phyloP scores from a whole-genome alignment of 192 early-diverging fungal species.

The Backusella sp. region DNA sequence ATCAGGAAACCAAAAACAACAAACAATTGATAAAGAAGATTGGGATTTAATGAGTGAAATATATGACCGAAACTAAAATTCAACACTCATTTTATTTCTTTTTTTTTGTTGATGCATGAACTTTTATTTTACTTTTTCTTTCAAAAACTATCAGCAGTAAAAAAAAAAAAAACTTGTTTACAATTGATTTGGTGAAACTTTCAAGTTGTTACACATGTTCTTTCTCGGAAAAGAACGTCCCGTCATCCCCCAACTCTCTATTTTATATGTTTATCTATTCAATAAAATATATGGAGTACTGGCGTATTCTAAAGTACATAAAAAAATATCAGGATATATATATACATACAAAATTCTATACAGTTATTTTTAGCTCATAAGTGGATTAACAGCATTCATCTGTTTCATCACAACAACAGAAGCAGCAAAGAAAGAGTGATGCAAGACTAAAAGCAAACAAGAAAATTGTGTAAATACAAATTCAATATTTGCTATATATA shows the following conservation, averaged over 20 bases:
- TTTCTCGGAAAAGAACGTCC: background rate
- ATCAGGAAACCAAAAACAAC: background rate
- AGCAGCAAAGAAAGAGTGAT: background rate
- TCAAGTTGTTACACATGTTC: background rate
- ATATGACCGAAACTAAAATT: conserved; percentile 22
- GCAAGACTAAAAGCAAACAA: background rate
- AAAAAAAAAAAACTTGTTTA: background rate
- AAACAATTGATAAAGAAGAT: conserved; percentile 12
- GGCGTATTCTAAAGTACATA: background rate
- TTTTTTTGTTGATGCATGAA: background rate
- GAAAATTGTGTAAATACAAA: background rate
- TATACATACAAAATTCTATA: background rate
- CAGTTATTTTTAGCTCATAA: background rate
- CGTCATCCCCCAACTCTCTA: background rate
- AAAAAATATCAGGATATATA: background rate
- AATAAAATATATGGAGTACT: background rate
- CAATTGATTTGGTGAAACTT: background rate
- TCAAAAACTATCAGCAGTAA: background rate
- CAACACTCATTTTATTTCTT: background rate
- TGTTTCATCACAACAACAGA: background rate
- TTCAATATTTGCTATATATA: background rate
- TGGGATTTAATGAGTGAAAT: conserved; percentile 39
- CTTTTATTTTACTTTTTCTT: background rate
- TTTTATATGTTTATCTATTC: background rate
- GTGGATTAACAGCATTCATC: background rate